Evolutionary conservation across 768 basidiomycete genomes (phyloP).

Genomic region (Pholiota microspora): DNA sequence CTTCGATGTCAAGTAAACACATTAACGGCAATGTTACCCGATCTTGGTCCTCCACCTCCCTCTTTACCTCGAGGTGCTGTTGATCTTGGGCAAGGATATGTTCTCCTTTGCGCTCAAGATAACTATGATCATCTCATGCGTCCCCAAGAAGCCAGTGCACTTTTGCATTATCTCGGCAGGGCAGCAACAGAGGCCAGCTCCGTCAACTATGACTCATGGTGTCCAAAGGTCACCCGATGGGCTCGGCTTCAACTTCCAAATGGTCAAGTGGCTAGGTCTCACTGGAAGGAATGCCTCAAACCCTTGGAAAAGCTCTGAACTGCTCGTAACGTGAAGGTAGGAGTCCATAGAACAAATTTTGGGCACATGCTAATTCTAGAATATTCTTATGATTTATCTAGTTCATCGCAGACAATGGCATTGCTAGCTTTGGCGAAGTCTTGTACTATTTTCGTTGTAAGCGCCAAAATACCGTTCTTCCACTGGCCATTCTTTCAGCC

Average conservation of each 20-base stretch:
- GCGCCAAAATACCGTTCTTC: not conserved
- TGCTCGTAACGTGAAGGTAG: not conserved
- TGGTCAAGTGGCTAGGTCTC: conserved; percentile 27
- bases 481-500: not conserved
- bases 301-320: not conserved
- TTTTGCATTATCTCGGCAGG: not conserved
- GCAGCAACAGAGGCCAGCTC: too few relatives aligned
- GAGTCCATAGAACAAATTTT: not conserved
- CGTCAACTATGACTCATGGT: not conserved
- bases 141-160: not conserved
- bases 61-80: conserved; percentile 3
- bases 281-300: conserved; percentile 23
- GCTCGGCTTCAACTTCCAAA: conserved; percentile 30
- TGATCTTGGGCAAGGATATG: not conserved
- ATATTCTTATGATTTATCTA: not conserved
- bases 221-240: conserved; percentile 19
- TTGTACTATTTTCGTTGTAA: not conserved
- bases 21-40: too few relatives aligned
- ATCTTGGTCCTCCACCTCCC: too few relatives aligned
- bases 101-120: conserved; percentile 19
- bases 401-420: not conserved
- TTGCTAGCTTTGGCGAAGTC: not conserved
- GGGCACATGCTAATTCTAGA: not conserved
- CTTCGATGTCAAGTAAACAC: too few relatives aligned
- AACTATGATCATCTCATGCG: not conserved